Conservation (phyloP, 73 alveolate genomes). For the Paramecium tetraurelia region DNA sequence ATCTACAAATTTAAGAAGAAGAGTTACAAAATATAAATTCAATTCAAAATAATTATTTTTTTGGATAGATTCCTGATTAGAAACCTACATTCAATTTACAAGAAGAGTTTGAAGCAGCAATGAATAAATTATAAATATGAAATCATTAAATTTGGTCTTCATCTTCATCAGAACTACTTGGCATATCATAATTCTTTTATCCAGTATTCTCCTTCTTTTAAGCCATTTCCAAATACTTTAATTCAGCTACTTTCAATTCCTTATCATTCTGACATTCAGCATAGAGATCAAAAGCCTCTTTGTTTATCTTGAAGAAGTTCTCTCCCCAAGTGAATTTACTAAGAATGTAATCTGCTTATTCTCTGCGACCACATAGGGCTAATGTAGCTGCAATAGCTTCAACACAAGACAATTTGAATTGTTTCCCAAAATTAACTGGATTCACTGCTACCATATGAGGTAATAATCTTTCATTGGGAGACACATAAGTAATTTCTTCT, state of each 20-base stretch:
- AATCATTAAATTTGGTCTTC: not conserved
- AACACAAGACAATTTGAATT: slow-evolving; percentile 92
- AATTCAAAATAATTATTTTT: not conserved
- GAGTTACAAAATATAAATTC: not conserved
- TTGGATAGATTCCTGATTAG: not conserved
- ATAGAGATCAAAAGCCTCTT: slow-evolving; percentile 76
- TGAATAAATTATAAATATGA: slow-evolving; percentile 12
- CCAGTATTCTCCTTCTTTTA: not conserved
- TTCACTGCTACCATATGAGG: slow-evolving; percentile 97
- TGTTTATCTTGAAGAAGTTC: slow-evolving; percentile 86
- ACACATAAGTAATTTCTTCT: slow-evolving; percentile 79
- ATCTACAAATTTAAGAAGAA: not conserved
- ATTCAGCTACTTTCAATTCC: slow-evolving; percentile 49
- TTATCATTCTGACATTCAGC: slow-evolving; percentile 26
- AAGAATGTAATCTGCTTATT: slow-evolving; percentile 86
- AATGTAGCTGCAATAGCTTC: slow-evolving; percentile 97
- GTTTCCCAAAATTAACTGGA: slow-evolving; percentile 95
- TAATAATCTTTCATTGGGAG: slow-evolving; percentile 84
- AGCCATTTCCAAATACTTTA: slow-evolving; percentile 34
- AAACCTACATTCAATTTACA: not conserved
- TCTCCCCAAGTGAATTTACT: slow-evolving; percentile 94
- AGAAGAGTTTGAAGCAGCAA: slow-evolving; percentile 10
- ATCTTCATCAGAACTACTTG: slow-evolving; percentile 37
- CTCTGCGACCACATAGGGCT: slow-evolving; percentile 82
- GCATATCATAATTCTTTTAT: slow-evolving; percentile 31